A percentile compares a stretch with the other conserved stretches of the same genome.
Evolutionary conservation across 495 filamentous ascomycete genomes (phyloP).

Genomic region (Xylaria castorea): DNA sequence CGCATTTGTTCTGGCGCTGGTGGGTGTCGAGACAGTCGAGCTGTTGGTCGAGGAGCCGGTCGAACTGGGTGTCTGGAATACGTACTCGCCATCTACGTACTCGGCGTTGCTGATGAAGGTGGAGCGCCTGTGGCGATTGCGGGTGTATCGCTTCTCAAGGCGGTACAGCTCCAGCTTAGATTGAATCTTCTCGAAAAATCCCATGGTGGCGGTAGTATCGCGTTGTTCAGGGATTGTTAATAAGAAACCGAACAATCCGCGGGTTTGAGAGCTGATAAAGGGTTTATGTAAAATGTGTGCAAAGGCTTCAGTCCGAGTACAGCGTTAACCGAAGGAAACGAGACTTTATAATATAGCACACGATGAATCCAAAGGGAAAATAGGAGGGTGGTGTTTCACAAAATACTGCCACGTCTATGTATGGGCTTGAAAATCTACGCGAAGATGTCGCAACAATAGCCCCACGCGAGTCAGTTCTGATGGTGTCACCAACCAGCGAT

Average conservation of each 20-base stretch:
- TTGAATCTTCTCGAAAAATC: conserved; percentile 58
- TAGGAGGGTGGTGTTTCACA: conserved; percentile 13
- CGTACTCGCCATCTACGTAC: conserved; percentile 93
- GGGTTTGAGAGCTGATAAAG: not conserved
- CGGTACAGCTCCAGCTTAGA: conserved; percentile 85
- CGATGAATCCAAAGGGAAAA: not conserved
- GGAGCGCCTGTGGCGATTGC: conserved; percentile 78
- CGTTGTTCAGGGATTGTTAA: not conserved
- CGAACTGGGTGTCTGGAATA: conserved; percentile 65
- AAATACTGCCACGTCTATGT: not conserved
- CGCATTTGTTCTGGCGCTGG: conserved; percentile 27
- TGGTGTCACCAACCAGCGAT: conserved; percentile 9
- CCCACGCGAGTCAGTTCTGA: not conserved
- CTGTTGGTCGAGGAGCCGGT: conserved; percentile 56
- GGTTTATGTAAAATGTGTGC: not conserved
- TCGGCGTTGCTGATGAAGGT: conserved; percentile 84
- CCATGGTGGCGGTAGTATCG: conserved; percentile 33
- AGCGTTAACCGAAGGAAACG: not conserved
- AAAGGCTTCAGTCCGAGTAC: not conserved
- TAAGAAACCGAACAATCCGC: not conserved
- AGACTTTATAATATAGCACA: conserved; percentile 3
- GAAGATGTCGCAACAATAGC: conserved; percentile 11
- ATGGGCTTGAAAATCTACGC: not conserved
- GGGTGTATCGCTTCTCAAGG: conserved; percentile 90
- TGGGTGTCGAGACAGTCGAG: conserved; percentile 39